A percentile compares a stretch with the other conserved stretches of the same genome.
phyloP scores from a whole-genome alignment of 306 rosid genomes.

The Sindora glabra region DNA sequence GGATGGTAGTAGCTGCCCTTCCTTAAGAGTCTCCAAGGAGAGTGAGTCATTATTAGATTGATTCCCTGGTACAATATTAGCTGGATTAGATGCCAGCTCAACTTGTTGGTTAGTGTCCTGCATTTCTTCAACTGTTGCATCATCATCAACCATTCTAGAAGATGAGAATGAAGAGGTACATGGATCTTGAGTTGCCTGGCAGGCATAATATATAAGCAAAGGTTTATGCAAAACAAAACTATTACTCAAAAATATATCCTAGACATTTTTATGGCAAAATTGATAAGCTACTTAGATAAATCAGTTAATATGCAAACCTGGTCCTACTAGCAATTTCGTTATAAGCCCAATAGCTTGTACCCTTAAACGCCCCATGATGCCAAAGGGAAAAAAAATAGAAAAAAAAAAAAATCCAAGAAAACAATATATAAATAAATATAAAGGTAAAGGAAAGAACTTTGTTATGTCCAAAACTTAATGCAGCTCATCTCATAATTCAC shows the following conservation, averaged over 20 bases:
- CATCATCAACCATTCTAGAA: slow-evolving; percentile 8
- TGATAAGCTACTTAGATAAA: no score
- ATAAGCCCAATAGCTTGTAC: neutral
- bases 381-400: neutral
- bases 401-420: neutral
- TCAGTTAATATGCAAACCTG: neutral
- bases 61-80: neutral
- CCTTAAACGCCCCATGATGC: neutral
- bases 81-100: slow-evolving; percentile 17
- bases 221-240: neutral
- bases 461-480: neutral
- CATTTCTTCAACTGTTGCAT: slow-evolving; percentile 12
- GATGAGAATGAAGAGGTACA: slow-evolving; percentile 4
- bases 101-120: slow-evolving; percentile 2
- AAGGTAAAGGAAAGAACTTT: neutral
- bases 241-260: neutral
- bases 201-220: neutral
- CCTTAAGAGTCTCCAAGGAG: slow-evolving; percentile 22
- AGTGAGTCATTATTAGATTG: slow-evolving; percentile 12
- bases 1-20: slow-evolving; percentile 17
- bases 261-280: neutral
- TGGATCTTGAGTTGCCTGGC: slow-evolving; percentile 22
- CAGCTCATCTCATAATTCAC: neutral
- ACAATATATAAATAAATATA: neutral
- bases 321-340: neutral